Percentiles rank a stretch among this genome's conserved stretches.
Conservation (phyloP, 2,329 filamentous ascomycete species). For the Apiospora marii region DNA sequence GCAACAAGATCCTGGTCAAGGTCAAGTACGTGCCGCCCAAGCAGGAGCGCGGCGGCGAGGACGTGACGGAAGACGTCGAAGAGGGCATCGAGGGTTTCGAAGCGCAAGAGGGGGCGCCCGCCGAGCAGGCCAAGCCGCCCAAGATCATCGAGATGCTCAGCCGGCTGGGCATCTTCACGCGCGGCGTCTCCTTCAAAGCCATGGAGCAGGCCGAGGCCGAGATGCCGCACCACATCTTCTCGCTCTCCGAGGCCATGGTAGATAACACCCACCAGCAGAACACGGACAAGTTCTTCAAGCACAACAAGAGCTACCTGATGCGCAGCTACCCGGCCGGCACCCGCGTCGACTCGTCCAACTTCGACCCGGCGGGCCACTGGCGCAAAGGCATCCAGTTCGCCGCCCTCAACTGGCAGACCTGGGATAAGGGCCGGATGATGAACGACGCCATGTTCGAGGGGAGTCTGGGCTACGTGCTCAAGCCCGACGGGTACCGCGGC, state of each 20-base stretch:
- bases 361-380: constrained; percentile 87
- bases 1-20: constrained; percentile 83
- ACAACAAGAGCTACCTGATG: constrained; percentile 85
- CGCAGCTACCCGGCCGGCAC: constrained; percentile 87
- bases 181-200: constrained; percentile 81
- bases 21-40: constrained; percentile 71
- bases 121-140: constrained; percentile 53
- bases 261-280: constrained; percentile 63
- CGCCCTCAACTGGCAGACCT: constrained; percentile 91
- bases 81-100: neutral
- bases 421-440: constrained; percentile 93
- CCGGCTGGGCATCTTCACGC: constrained; percentile 80
- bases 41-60: constrained; percentile 27
- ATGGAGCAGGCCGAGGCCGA: constrained; percentile 75
- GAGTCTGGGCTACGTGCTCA: constrained; percentile 80
- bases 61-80: constrained; percentile 38
- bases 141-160: constrained; percentile 79
- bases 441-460: constrained; percentile 91
- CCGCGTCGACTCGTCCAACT: constrained; percentile 83
- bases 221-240: constrained; percentile 75
- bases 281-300: constrained; percentile 69
- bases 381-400: constrained; percentile 88
- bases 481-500: constrained; percentile 55
- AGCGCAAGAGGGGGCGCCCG: constrained; percentile 29
- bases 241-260: constrained; percentile 69